phyloP scores from a whole-genome alignment of 2,329 filamentous ascomycete species.

The Tolypocladium sp. region DNA sequence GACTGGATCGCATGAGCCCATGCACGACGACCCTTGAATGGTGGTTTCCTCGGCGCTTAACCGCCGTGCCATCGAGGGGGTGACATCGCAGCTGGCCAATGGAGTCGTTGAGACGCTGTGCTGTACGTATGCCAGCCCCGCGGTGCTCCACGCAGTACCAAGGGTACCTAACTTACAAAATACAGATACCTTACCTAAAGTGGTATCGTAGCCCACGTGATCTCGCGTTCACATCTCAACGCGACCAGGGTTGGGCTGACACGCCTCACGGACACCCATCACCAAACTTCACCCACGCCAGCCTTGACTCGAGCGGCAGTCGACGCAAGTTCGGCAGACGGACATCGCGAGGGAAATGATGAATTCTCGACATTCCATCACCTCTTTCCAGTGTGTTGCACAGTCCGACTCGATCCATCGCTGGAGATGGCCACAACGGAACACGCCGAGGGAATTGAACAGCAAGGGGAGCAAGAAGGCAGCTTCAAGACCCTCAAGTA shows the following conservation, averaged over 20 bases:
- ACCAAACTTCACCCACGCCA: not conserved
- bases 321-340: not conserved
- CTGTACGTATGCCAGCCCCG: too few species aligned
- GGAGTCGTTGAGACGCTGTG: not conserved
- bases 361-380: not conserved
- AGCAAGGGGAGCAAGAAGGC: constrained; percentile 23
- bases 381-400: not conserved
- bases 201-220: constrained; percentile 2
- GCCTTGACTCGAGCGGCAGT: not conserved
- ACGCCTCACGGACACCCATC: not conserved
- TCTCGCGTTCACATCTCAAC: not conserved
- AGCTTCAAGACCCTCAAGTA: constrained; percentile 64
- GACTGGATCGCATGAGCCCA: not conserved
- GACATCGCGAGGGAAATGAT: not conserved
- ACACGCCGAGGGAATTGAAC: not conserved
- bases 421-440: not conserved
- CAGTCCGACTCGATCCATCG: not conserved
- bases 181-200: too few species aligned
- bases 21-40: not conserved
- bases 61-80: not conserved
- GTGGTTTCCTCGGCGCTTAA: not conserved
- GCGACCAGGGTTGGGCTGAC: not conserved
- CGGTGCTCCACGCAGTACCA: not conserved
- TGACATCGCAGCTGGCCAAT: not conserved
- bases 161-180: too few species aligned